Conservation (phyloP, 495 filamentous ascomycete genomes). For the Tuber magnatum region DNA sequence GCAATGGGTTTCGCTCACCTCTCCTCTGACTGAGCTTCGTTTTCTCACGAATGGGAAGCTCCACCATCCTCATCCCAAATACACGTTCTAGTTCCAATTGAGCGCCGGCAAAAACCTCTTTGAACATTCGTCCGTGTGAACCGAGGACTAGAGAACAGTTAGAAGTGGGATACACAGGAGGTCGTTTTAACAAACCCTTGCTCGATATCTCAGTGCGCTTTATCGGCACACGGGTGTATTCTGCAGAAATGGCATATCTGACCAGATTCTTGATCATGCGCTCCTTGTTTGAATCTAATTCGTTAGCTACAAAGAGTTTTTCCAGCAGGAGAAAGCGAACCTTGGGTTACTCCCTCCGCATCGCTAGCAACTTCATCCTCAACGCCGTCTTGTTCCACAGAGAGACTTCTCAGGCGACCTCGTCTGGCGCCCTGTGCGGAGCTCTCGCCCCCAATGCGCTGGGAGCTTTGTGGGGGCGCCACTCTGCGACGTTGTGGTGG, state of each 20-base stretch:
- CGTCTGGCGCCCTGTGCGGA: constrained; percentile 21
- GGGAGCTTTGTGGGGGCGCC: constrained; percentile 11
- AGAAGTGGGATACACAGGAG: constrained; percentile 10
- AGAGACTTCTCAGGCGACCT: constrained; percentile 9
- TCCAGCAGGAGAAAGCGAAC: neutral
- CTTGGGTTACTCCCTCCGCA: constrained; percentile 14
- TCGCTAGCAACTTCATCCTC: constrained; percentile 15
- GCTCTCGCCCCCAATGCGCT: constrained; percentile 21
- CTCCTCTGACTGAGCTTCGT: constrained; percentile 64
- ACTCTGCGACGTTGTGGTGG: constrained; percentile 29
- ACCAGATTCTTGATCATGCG: constrained; percentile 83
- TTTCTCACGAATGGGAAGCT: constrained; percentile 74
- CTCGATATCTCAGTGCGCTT: constrained; percentile 65
- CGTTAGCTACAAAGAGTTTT: constrained; percentile 6
- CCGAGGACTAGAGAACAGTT: constrained; percentile 47
- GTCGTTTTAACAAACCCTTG: constrained; percentile 51
- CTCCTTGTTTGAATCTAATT: constrained; percentile 46
- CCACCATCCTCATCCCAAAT: constrained; percentile 83
- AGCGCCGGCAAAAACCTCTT: constrained; percentile 59
- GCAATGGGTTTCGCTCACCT: constrained; percentile 45
- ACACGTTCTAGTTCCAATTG: constrained; percentile 56
- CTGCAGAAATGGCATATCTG: constrained; percentile 79
- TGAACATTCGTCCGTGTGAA: constrained; percentile 55
- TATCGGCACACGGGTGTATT: constrained; percentile 74
- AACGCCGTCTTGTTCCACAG: constrained; percentile 15